Conservation (phyloP, 345 rosid genomes). For the Lepidium africanum region DNA sequence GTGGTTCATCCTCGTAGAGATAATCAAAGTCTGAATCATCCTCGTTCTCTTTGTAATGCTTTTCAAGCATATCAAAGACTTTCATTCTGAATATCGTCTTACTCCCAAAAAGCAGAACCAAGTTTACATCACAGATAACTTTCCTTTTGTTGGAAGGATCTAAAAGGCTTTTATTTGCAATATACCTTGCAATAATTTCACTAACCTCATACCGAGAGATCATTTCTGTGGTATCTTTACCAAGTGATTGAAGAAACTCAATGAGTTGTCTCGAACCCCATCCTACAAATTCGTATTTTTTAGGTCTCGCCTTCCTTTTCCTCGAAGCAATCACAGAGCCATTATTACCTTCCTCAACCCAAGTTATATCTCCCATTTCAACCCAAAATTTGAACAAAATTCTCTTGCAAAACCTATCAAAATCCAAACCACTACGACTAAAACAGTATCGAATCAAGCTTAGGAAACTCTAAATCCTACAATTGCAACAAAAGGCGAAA, state of each 20-base stretch:
- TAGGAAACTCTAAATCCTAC: neutral
- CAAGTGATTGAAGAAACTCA: constrained; percentile 51
- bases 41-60: constrained; percentile 61
- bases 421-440: neutral
- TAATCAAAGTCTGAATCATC: constrained; percentile 42
- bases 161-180: constrained; percentile 35
- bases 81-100: constrained; percentile 36
- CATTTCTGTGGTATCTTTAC: constrained; percentile 34
- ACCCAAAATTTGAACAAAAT: neutral
- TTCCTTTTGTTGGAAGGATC: constrained; percentile 49
- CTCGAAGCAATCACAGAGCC: neutral
- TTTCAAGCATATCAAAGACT: constrained; percentile 48
- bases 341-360: constrained; percentile 41
- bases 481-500: neutral
- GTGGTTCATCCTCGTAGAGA: constrained; percentile 41
- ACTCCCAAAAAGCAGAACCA: constrained; percentile 52
- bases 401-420: neutral
- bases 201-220: constrained; percentile 49
- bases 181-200: constrained; percentile 38
- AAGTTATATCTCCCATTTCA: constrained; percentile 22
- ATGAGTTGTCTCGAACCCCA: constrained; percentile 77
- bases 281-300: constrained; percentile 45
- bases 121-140: constrained; percentile 46
- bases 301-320: constrained; percentile 43
- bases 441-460: neutral